Conservation (phyloP, 106 monocot genomes). For the Hemerocallis citrina region DNA sequence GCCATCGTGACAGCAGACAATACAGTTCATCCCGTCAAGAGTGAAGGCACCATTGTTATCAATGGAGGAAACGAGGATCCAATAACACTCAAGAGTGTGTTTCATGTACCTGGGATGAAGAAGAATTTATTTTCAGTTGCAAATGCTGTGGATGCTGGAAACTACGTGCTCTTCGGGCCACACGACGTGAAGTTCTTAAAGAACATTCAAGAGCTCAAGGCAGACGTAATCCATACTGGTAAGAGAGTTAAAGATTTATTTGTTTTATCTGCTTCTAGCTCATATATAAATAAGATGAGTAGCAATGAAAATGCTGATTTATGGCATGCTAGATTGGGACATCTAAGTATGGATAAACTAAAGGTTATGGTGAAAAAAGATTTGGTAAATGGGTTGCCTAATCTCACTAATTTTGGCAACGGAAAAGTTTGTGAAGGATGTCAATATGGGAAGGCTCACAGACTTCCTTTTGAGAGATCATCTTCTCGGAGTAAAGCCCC, state of each 20-base stretch:
- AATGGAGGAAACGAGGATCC: neutral
- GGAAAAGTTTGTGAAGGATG: neutral
- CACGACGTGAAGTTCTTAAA: neutral
- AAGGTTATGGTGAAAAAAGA: neutral
- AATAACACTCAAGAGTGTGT: neutral
- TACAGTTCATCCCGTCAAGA: neutral
- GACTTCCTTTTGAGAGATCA: neutral
- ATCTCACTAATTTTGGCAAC: neutral
- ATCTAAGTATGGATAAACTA: neutral
- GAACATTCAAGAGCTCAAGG: neutral
- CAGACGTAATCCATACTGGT: neutral
- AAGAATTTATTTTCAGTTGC: neutral
- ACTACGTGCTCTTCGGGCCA: neutral
- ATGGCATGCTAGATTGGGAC: constrained; percentile 1
- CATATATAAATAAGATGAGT: constrained; percentile 7
- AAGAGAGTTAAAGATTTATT: neutral
- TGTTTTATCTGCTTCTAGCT: neutral
- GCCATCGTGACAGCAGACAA: neutral
- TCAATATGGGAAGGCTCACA: neutral
- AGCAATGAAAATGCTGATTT: neutral
- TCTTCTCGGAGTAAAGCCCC: neutral
- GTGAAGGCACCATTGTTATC: neutral
- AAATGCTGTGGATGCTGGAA: neutral
- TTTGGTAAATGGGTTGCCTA: neutral
- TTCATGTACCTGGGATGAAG: constrained; percentile 3